Evolutionary conservation across 225 moss, liverwort and hornwort species (phyloP).

Genomic region (Polytrichum formosum): DNA sequence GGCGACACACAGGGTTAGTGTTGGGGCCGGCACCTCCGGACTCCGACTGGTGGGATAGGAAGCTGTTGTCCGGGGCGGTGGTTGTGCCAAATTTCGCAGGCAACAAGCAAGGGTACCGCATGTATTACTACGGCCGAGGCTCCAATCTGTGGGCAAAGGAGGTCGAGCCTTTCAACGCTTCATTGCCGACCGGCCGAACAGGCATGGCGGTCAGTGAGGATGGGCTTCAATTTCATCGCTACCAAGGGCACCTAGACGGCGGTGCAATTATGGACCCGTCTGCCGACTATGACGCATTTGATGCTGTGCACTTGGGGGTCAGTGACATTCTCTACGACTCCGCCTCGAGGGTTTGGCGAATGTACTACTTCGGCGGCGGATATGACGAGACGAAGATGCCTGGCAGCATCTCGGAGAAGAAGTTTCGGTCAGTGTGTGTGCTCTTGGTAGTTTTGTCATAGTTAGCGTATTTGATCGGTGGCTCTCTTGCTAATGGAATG

Average conservation of each 20-base stretch:
- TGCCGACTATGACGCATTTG: slow-evolving; percentile 38
- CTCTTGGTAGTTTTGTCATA: too few species aligned
- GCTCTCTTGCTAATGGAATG: too few species aligned
- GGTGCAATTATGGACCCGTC: slow-evolving; percentile 69
- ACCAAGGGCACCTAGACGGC: slow-evolving; percentile 39
- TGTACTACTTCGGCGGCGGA: slow-evolving; percentile 62
- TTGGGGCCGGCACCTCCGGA: slow-evolving; percentile 38
- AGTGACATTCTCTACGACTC: slow-evolving; percentile 45
- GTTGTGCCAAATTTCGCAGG: slow-evolving; percentile 25
- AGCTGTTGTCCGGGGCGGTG: slow-evolving; percentile 41
- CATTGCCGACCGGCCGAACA: slow-evolving; percentile 46
- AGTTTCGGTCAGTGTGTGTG: slow-evolving; percentile 21
- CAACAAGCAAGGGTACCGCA: slow-evolving; percentile 33
- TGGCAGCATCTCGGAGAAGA: slow-evolving; percentile 16
- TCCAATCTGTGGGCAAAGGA: slow-evolving; percentile 47
- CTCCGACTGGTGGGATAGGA: slow-evolving; percentile 60
- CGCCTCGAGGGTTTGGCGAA: slow-evolving; percentile 25
- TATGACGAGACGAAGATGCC: slow-evolving; percentile 43
- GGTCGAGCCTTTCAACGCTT: slow-evolving; percentile 45
- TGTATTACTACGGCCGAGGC: slow-evolving; percentile 65
- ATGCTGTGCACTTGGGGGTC: slow-evolving; percentile 62
- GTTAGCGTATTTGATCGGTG: too few species aligned
- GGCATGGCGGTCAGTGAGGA: slow-evolving; percentile 54
- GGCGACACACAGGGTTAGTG: slow-evolving; percentile 43
- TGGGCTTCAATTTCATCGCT: slow-evolving; percentile 45